These are phyloP conservation scores for Nepenthes mirabilis DNA, from an alignment of 148 eudicot genomes.

Conservation along the genomic window DNA sequence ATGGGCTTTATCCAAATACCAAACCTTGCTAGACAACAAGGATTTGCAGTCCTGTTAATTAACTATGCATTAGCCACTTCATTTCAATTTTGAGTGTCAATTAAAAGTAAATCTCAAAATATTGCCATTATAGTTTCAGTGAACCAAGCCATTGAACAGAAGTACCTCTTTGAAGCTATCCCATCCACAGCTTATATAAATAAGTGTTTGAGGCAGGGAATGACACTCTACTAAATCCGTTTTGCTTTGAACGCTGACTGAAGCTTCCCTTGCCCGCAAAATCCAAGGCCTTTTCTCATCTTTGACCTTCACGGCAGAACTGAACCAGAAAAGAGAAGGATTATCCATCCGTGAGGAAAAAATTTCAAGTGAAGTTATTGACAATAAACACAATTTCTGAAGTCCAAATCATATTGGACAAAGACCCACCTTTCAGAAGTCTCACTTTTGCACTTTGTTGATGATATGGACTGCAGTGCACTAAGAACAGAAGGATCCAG, in stretches of 20 bases:
- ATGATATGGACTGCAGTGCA: conserved; percentile 39
- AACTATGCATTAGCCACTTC: conserved; percentile 6
- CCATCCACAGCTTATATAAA: conserved; percentile 98
- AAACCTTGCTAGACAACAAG: conserved; percentile 65
- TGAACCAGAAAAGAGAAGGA: conserved; percentile 13
- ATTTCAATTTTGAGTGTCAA: neutral
- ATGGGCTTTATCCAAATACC: conserved; percentile 85
- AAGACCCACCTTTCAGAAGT: conserved; percentile 33
- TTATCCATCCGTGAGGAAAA: neutral
- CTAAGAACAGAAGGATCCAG: conserved; percentile 57
- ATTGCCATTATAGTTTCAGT: conserved; percentile 2
- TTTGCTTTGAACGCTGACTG: conserved; percentile 41
- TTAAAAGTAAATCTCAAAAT: neutral
- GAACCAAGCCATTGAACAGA: neutral
- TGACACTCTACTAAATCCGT: conserved; percentile 39
- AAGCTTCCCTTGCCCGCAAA: conserved; percentile 76
- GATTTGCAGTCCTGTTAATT: conserved; percentile 57
- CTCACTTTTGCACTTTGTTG: conserved; percentile 34
- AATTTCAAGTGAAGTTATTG: neutral
- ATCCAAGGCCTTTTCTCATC: conserved; percentile 95
- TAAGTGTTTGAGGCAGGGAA: conserved; percentile 64
- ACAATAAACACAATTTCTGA: neutral
- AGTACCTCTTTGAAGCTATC: conserved; percentile 84
- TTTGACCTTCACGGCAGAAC: conserved; percentile 34
- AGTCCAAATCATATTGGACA: neutral